phyloP scores from a whole-genome alignment of 768 basidiomycete genomes.

The Mycena belliarum region DNA sequence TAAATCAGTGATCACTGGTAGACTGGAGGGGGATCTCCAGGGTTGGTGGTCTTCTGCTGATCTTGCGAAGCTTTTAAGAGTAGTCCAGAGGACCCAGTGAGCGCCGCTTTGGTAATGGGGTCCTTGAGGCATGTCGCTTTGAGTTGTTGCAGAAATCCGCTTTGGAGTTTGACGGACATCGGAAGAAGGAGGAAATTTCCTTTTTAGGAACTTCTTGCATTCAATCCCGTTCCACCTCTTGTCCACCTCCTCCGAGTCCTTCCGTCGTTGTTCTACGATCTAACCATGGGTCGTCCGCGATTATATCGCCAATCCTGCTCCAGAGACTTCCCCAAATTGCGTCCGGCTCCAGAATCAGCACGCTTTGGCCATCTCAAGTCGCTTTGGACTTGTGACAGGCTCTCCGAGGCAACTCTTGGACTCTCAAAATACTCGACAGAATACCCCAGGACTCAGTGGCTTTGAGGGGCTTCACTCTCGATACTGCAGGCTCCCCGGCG shows the following conservation, averaged over 20 bases:
- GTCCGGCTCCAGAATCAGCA: no score
- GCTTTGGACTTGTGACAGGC: background rate
- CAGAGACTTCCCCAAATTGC: no score
- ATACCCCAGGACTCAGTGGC: no score
- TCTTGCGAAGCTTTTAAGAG: slow-evolving; percentile 4
- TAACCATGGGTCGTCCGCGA: no score
- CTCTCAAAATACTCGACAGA: background rate
- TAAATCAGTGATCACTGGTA: no score
- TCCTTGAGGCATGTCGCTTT: slow-evolving; percentile 13
- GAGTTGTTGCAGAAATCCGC: background rate
- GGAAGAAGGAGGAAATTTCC: background rate
- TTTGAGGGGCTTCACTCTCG: background rate
- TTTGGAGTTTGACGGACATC: slow-evolving; percentile 4
- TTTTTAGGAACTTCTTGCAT: background rate
- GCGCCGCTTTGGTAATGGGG: slow-evolving; percentile 9
- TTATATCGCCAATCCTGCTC: no score
- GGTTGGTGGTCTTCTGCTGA: background rate
- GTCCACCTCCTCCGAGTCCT: no score
- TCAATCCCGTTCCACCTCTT: no score
- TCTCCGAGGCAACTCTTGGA: background rate
- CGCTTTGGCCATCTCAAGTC: no score
- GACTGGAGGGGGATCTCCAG: background rate
- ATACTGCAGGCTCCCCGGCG: no score
- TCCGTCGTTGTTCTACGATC: no score
- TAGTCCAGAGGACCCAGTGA: background rate